Base-by-base conservation (phyloP, 139 green algal species). In the Pleodorina starrii region DNA sequence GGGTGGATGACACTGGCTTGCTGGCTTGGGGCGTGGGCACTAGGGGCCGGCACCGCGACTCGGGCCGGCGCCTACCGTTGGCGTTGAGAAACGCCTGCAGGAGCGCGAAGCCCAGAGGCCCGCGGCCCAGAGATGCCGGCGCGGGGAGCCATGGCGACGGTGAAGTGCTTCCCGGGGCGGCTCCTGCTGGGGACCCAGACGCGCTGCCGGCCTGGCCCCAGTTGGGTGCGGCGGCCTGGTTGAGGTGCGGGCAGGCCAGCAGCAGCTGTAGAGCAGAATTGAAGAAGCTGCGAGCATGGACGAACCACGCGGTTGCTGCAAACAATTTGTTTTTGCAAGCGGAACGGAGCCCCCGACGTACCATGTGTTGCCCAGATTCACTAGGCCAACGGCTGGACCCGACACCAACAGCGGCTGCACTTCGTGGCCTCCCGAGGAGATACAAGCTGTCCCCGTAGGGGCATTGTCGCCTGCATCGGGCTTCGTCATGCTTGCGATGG, bases 361-460 rank as follows among this genome's bases (percentile, higher is more conserved):
- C n/a, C 94, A 96, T 2, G 93, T 96, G 74, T 96, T 96, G 59
- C 94, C 94, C 2, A 96, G 84, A 82, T 96, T 96, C 40, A 59
- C 63, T 21, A 96, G 90, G 12, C 93, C 93, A 0, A 92, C 69
- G 14, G 66, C 48, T 6, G 83, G 68, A 7, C 83, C 83, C 17
- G 66, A 36, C 2, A 59, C 51, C 16, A 87, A 59, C 1, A 5
- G 3, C 16, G 57, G 72, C 35, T n/a, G 54, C n/a, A n/a, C n/a
- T n/a, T n/a, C n/a, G n/a, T n/a, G n/a, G n/a, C n/a, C n/a, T n/a
- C n/a, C n/a, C n/a, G n/a, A n/a, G n/a, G n/a, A n/a, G n/a, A n/a
- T n/a, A n/a, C n/a, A n/a, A n/a, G n/a, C n/a, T n/a, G n/a, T n/a
- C n/a, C n/a, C n/a, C n/a, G n/a, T n/a, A n/a, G n/a, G n/a, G n/a